A percentile compares a stretch with the other conserved stretches of the same genome.
Evolutionary conservation across 192 early-diverging fungal genomes (phyloP).

Genomic region (Backusella australiensis): DNA sequence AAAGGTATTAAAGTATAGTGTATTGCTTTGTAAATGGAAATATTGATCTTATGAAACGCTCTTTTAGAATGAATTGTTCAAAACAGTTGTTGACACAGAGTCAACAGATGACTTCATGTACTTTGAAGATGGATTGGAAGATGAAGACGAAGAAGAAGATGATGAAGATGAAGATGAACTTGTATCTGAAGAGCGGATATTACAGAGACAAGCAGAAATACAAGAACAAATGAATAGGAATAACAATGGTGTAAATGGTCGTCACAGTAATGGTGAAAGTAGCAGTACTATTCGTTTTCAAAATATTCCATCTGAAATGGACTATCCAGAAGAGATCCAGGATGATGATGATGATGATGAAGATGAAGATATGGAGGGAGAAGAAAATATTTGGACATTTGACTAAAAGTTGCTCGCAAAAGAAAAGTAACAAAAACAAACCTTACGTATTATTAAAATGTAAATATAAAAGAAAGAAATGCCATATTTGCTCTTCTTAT

Average conservation of each 20-base stretch:
- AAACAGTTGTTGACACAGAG: not conserved
- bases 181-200: not conserved
- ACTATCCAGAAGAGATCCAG: not conserved
- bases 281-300: not conserved
- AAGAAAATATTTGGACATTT: not conserved
- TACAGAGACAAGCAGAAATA: not conserved
- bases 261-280: not conserved
- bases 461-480: not conserved
- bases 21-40: not conserved
- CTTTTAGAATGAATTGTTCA: not conserved
- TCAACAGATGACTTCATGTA: not conserved
- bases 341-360: not conserved
- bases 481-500: not conserved
- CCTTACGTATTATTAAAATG: not conserved
- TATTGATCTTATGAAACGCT: not conserved
- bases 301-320: not conserved
- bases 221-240: not conserved
- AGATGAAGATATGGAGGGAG: not conserved
- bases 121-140: not conserved
- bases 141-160: not conserved
- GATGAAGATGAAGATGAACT: not conserved
- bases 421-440: not conserved
- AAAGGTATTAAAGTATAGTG: not conserved
- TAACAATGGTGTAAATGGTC: not conserved
- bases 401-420: not conserved